phyloP scores from a whole-genome alignment of 345 rosid species.

The Bruguiera gymnorhiza region DNA sequence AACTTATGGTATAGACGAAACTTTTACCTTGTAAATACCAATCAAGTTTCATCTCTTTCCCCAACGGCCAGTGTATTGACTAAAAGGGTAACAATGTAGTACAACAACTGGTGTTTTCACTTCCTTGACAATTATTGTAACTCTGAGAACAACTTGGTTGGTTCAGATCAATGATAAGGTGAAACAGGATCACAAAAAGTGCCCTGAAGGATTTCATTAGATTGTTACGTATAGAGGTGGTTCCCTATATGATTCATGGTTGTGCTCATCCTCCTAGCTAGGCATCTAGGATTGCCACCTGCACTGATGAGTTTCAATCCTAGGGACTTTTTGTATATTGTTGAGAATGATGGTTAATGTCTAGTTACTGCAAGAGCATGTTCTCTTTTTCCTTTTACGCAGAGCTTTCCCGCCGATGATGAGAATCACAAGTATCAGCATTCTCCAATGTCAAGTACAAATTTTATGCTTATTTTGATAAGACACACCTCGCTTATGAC shows the following conservation, averaged over 20 bases:
- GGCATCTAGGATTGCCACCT: not conserved
- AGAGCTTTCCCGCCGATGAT: too few species aligned
- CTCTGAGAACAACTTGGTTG: not conserved
- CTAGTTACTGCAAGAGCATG: too few species aligned
- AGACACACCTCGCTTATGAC: too few species aligned
- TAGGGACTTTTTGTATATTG: not conserved
- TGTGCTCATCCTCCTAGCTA: not conserved
- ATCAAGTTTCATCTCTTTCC: not conserved
- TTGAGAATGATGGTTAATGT: not conserved
- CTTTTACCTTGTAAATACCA: not conserved
- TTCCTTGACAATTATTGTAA: constrained; percentile 5
- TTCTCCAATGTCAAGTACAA: too few species aligned
- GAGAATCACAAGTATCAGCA: too few species aligned
- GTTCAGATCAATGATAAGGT: not conserved
- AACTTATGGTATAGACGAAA: not conserved
- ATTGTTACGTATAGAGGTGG: not conserved
- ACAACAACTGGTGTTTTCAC: not conserved
- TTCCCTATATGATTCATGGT: not conserved
- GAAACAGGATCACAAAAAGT: not conserved
- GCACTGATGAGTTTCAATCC: not conserved
- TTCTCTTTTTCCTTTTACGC: too few species aligned
- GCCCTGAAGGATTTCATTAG: not conserved
- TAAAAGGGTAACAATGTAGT: not conserved
- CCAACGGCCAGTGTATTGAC: not conserved
- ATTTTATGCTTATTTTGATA: too few species aligned